These are phyloP conservation scores for Jimgerdemannia lactiflua DNA, from an alignment of 192 early-diverging fungal species.

Conservation along the genomic window DNA sequence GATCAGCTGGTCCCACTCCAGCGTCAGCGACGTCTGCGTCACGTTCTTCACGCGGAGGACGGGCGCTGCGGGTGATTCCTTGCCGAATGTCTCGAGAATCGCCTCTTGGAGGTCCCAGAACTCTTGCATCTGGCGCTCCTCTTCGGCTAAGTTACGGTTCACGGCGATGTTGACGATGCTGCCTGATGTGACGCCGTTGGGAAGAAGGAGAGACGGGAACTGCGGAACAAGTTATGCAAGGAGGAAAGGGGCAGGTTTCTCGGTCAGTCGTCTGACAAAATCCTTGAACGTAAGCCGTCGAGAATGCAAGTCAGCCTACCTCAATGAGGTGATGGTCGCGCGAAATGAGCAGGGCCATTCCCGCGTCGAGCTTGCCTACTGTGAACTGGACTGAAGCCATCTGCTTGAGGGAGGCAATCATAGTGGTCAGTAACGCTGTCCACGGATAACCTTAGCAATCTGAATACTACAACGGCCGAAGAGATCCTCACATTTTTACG, in stretches of 20 bases:
- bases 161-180: conserved; percentile 97
- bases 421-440: no score
- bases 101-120: conserved; percentile 86
- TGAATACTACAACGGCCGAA: no score
- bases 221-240: conserved; percentile 21
- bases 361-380: conserved; percentile 93
- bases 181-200: conserved; percentile 89
- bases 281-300: no score
- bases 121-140: conserved; percentile 74
- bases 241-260: no score
- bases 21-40: conserved; percentile 82
- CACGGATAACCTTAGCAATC: no score
- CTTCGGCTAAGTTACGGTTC: conserved; percentile 83
- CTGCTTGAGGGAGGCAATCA: background rate
- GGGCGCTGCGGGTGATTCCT: conserved; percentile 76
- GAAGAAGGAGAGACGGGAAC: conserved; percentile 94
- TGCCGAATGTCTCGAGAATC: conserved; percentile 79
- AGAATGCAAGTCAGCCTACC: background rate
- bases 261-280: no score
- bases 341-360: conserved; percentile 46
- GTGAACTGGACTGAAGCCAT: conserved; percentile 74
- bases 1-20: conserved; percentile 91
- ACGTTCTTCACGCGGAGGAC: conserved; percentile 69
- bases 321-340: conserved; percentile 3
- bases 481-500: no score